Percentiles rank a stretch among this genome's conserved stretches.
phyloP scores from a whole-genome alignment of 2,329 filamentous ascomycete species.

The Ophiostoma ulmi region DNA sequence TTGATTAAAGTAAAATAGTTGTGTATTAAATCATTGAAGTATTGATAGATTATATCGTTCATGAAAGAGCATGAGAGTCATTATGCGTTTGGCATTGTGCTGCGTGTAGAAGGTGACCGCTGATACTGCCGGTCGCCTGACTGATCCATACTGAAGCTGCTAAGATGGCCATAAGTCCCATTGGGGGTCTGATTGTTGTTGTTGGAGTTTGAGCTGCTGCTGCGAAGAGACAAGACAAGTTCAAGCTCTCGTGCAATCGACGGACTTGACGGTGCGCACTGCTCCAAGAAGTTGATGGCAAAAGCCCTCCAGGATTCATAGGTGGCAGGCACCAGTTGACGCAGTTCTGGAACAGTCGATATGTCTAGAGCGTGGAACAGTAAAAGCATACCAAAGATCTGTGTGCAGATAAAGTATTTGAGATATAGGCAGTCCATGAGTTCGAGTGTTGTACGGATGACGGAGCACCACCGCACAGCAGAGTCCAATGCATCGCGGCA shows the following conservation, averaged over 20 bases:
- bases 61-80: background rate
- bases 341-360: slow-evolving; percentile 15
- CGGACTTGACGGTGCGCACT: slow-evolving; percentile 25
- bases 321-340: slow-evolving; percentile 21
- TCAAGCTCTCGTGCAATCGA: slow-evolving; percentile 28
- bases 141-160: background rate
- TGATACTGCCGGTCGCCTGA: background rate
- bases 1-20: no score
- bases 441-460: slow-evolving; percentile 21
- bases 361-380: slow-evolving; percentile 25
- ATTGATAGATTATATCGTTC: background rate
- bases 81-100: background rate
- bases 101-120: background rate
- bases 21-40: background rate
- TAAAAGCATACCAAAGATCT: slow-evolving; percentile 28
- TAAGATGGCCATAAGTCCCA: background rate
- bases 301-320: slow-evolving; percentile 23
- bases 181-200: background rate
- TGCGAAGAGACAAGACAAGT: slow-evolving; percentile 28
- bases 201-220: background rate
- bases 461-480: slow-evolving; percentile 25
- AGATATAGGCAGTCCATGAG: slow-evolving; percentile 25
- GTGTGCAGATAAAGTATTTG: slow-evolving; percentile 28
- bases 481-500: slow-evolving; percentile 26
- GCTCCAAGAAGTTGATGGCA: slow-evolving; percentile 24